Evolutionary conservation across 495 filamentous ascomycete genomes (phyloP), one percentile per base, ranked within the genome.

Genomic region (Penicillium steckii): DNA sequence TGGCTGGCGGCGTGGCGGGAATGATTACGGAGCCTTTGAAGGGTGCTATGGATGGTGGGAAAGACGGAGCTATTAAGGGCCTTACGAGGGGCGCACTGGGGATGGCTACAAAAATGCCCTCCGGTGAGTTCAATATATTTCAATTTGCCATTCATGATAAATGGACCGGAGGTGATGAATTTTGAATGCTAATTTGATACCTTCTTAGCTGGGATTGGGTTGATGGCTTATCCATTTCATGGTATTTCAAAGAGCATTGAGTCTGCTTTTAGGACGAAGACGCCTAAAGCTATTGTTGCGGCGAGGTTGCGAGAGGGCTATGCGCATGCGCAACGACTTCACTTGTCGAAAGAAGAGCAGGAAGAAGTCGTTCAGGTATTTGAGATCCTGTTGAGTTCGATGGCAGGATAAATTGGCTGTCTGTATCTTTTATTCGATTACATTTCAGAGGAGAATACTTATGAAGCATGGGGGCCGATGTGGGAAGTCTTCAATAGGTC

Each of bases 1-100:
- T 92, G 50, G 84, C 84, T 46, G 88, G 90, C 59, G 90, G 88
- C 26, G 72, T 86, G 35, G 86, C 85, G 0, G 90, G 88, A 0
- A 61, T 95, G 3, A 74, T 89, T 7, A 71, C 70, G 1, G 80
- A 89, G 21, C 90, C 90, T 0, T 68, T 80, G 41, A 73, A 74
- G 1, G 89, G 86, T 1, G 83, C 80, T 3, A 75, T 76, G 21
- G 73, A 81, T 3, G 74, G 78, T 2, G 85, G 85, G 3, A 50
- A 78, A 4, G 56, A 78, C 0, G 89, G 89, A 0, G 80, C 82
- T 25, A 59, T 83, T 2, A 79, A 76, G 52, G 90, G 90, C 3
- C 62, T 90, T 4, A 87, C 85, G 1, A 90, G 84, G 74, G 89
- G 89, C 1, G 51, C 90, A 2, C 82, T 85, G 1, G 87, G 89